phyloP scores from a whole-genome alignment of 2,329 filamentous ascomycete genomes.

The Pseudonectria foliicola region DNA sequence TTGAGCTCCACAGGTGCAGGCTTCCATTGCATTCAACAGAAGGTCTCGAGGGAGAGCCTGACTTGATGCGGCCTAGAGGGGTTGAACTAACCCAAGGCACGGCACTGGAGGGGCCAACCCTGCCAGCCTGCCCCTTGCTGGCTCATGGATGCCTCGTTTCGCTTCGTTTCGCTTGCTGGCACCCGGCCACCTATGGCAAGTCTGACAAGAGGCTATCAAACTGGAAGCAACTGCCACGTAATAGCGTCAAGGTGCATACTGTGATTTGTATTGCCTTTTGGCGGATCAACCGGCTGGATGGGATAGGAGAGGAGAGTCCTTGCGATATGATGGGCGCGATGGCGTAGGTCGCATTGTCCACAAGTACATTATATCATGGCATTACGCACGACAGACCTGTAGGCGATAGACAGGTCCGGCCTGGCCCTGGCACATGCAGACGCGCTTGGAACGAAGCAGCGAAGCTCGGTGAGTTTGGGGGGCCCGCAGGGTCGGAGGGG shows the following conservation, averaged over 20 bases:
- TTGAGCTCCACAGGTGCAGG: conserved; percentile 2
- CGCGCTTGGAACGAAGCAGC: conserved; percentile 1
- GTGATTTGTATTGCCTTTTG: no score
- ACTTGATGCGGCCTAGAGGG: conserved; percentile 15
- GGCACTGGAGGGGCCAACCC: no score
- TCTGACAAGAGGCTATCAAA: no score
- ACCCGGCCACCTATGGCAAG: no score
- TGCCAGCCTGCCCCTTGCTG: no score
- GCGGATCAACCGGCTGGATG: conserved; percentile 8
- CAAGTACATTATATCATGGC: no score
- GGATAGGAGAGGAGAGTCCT: conserved; percentile 4
- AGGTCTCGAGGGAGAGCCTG: conserved; percentile 18
- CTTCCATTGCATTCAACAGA: conserved; percentile 20
- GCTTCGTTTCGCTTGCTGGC: no score
- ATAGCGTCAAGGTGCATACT: no score
- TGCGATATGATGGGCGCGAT: no score
- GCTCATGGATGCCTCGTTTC: no score
- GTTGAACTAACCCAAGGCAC: conserved; percentile 1
- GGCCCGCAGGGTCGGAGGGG: conserved; percentile 5
- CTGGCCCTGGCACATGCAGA: conserved; percentile 3
- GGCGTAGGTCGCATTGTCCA: no score
- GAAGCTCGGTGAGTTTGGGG: conserved; percentile 18
- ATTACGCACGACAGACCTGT: conserved; percentile 3
- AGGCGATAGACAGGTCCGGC: conserved; percentile 9
- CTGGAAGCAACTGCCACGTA: no score